phyloP scores from a whole-genome alignment of 495 filamentous ascomycete species.

The Trichoderma erinaceum region DNA sequence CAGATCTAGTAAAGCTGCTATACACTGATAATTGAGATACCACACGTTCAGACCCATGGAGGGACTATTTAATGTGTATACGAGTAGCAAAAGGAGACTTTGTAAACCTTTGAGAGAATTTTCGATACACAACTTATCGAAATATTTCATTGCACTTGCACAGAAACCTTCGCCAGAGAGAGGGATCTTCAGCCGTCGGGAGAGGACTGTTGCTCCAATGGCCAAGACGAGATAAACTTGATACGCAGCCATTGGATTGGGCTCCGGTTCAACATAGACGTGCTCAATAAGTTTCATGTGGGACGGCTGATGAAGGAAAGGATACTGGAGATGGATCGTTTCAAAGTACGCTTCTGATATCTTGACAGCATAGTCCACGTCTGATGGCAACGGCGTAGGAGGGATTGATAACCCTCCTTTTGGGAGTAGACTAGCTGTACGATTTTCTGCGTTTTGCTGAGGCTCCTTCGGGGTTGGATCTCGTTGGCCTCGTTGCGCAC shows the following conservation, averaged over 20 bases:
- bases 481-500: background rate
- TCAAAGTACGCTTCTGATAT: background rate
- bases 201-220: background rate
- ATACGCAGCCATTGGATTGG: background rate
- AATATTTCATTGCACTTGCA: background rate
- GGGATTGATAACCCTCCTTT: background rate
- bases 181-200: background rate
- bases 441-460: background rate
- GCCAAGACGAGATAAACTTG: background rate
- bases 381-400: background rate
- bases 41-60: conserved; percentile 42
- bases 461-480: background rate
- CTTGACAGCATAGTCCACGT: background rate
- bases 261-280: background rate
- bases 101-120: background rate
- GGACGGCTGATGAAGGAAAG: background rate
- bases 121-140: background rate
- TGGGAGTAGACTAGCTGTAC: background rate
- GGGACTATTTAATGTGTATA: conserved; percentile 43
- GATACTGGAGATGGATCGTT: background rate
- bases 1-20: conserved; percentile 41
- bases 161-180: background rate
- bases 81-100: conserved; percentile 30
- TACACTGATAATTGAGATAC: conserved; percentile 44
- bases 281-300: background rate